A percentile compares a stretch with the other conserved stretches of the same genome.
Evolutionary conservation across 768 basidiomycete species (phyloP).

Genomic region (Phallus indusiatus): DNA sequence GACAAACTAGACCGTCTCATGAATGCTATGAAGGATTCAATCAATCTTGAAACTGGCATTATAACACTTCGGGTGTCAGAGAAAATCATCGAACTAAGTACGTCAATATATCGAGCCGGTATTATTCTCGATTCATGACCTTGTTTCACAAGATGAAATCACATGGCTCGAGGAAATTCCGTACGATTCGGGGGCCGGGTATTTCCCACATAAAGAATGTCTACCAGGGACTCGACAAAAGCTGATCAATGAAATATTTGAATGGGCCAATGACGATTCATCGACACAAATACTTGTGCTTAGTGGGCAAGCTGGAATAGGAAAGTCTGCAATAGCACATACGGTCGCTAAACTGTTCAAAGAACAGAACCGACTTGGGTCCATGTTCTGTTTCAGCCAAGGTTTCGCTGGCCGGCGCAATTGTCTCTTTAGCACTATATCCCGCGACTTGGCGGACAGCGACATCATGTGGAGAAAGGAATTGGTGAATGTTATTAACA

Average conservation of each 20-base stretch:
- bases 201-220: not conserved
- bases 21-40: too few species aligned
- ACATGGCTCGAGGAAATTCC: not conserved
- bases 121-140: not conserved
- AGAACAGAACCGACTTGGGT: slow-evolving; percentile 19
- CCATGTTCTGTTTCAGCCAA: slow-evolving; percentile 25
- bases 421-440: slow-evolving; percentile 24
- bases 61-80: too few species aligned
- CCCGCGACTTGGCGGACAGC: slow-evolving; percentile 20
- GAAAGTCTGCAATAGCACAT: slow-evolving; percentile 29
- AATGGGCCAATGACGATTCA: slow-evolving; percentile 14
- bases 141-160: not conserved
- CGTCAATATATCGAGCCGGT: too few species aligned
- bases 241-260: slow-evolving; percentile 10
- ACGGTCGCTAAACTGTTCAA: slow-evolving; percentile 21
- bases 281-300: slow-evolving; percentile 19
- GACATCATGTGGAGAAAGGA: not conserved
- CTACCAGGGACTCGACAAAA: not conserved
- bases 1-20: too few species aligned
- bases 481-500: not conserved
- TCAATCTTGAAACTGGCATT: too few species aligned
- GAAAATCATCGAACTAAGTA: too few species aligned
- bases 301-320: slow-evolving; percentile 25
- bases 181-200: not conserved
- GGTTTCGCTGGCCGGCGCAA: slow-evolving; percentile 14